phyloP scores from a whole-genome alignment of 2,329 filamentous ascomycete species.

The Alternaria ventricosa region DNA sequence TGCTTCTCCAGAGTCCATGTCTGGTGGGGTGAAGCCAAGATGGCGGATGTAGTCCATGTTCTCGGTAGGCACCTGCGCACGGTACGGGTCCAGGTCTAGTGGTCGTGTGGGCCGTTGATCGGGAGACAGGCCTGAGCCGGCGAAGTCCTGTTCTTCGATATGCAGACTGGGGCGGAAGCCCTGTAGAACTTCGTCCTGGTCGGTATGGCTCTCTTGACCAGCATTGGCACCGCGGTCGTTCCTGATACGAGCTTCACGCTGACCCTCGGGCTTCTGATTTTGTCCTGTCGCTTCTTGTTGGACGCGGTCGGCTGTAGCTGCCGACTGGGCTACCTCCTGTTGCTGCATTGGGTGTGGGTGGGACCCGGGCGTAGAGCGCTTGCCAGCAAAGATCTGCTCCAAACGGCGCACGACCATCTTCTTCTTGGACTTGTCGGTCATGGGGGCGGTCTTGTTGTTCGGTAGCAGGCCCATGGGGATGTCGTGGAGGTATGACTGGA shows the following conservation, averaged over 20 bases:
- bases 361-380: slow-evolving; percentile 53
- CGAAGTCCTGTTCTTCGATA: slow-evolving; percentile 35
- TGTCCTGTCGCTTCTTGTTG: slow-evolving; percentile 51
- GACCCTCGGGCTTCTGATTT: slow-evolving; percentile 47
- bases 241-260: slow-evolving; percentile 57
- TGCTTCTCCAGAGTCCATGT: slow-evolving; percentile 58
- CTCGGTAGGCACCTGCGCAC: slow-evolving; percentile 75
- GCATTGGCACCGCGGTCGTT: slow-evolving; percentile 21
- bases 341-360: slow-evolving; percentile 62
- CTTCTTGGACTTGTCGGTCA: slow-evolving; percentile 78
- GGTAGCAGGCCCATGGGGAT: slow-evolving; percentile 74
- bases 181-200: slow-evolving; percentile 22
- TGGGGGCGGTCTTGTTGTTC: slow-evolving; percentile 56
- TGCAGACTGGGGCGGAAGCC: slow-evolving; percentile 23
- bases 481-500: slow-evolving; percentile 73
- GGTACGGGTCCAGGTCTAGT: slow-evolving; percentile 77
- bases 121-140: slow-evolving; percentile 51
- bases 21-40: slow-evolving; percentile 69
- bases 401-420: slow-evolving; percentile 76
- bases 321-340: slow-evolving; percentile 64
- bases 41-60: slow-evolving; percentile 83
- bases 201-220: slow-evolving; percentile 22
- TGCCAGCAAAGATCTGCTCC: slow-evolving; percentile 83
- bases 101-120: slow-evolving; percentile 81
- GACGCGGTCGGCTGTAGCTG: slow-evolving; percentile 55